Evolutionary conservation across 352 stramenopile species (phyloP), one percentile per base, ranked within the genome.

Genomic region (Globisporangium okanoganense): DNA sequence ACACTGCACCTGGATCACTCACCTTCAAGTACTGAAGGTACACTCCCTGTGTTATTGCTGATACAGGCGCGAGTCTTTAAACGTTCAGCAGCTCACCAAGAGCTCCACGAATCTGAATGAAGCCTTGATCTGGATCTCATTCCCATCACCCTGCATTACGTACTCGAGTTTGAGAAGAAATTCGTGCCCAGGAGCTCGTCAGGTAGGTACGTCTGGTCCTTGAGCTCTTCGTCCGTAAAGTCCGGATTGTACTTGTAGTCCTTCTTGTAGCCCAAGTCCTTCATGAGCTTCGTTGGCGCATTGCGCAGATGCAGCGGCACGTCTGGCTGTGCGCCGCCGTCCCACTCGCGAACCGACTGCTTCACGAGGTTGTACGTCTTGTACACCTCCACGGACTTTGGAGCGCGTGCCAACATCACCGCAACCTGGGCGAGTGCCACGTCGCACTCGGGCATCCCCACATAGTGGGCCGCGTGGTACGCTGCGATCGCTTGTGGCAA

Each of bases 361-460:
- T 91, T 91, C 14, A 85, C 81, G 4, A 74, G 69, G n/a, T 92
- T 90, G 74, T 94, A 94, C 2, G 87, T 84, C 48, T 74, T 74
- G 68, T 94, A 92, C 35, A 92, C 71, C 54, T 96, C 87, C 48
- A 95, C 83, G 1, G 80, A 92, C 64, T 96, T 95, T 5, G 82
- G 79, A 1, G 87, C 83, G 29, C 87, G 76, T n/a, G 87, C 87
- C 29, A 96, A 53, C 65, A 90, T 82, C 18, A 75, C 88, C 12
- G 84, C 82, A 58, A 85, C 90, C 59, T 96, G 85, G 7, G 82
- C 82, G 13, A 96, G 71, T 25, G 87, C 77, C 10, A 94, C 78
- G 43, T 94, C 82, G 56, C 87, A 96, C 59, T 96, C 87, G 5
- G 87, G 87, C 84, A 96, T 93, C 8, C 87, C 87, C 12, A 93